Evolutionary conservation across 2,329 filamentous ascomycete species (phyloP), one percentile per base, ranked within the genome.

Genomic region (Phyllosticta citribraziliensis): DNA sequence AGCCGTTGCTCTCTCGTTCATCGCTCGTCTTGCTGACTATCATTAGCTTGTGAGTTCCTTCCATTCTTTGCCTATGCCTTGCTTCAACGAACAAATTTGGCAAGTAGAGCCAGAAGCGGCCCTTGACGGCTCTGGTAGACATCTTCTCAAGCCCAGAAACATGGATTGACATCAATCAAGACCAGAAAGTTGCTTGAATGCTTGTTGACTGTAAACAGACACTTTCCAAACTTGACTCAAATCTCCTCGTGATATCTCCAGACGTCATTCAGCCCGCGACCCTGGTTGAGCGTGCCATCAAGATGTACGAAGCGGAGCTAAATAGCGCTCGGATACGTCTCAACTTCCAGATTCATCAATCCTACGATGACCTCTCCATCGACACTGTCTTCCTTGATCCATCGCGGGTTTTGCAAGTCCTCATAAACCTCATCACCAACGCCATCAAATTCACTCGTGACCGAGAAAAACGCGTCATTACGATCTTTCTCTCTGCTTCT

Each of bases 391-490:
- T 64, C 11, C 58, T 68, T 17, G 65, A 65, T 20, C 55, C 60
- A 14, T 56, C 61, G 4, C 62, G 64, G 17, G 20, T 65, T 30
- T 35, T 65, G 14, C 65, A 66, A 57, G 63, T 72, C 5, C 63
- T 71, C 1, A 68, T 72, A 24, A 72, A 72, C 47, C 63, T 72
- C 6, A 53, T 72, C 3, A 70, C 69, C 2, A 72, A 72, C 35
- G 69, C 70, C 12, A 68, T 72, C n/a, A 72, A 72, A 27, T 71
- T 72, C 22, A 70, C 69, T 2, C 65, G 65, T 40, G 66, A 64
- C 53, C 59, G 58, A 0, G 58, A 61, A 20, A 71, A 70, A 3
- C 71, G 71, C 51, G 63, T 70, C 6, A 69, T 72, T 52, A 71
- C 68, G 0, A 69, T 71, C 8, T 62, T 70, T 5, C 55, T 73